Conservation (phyloP, 257 asterid species). For the Verbena officinalis region DNA sequence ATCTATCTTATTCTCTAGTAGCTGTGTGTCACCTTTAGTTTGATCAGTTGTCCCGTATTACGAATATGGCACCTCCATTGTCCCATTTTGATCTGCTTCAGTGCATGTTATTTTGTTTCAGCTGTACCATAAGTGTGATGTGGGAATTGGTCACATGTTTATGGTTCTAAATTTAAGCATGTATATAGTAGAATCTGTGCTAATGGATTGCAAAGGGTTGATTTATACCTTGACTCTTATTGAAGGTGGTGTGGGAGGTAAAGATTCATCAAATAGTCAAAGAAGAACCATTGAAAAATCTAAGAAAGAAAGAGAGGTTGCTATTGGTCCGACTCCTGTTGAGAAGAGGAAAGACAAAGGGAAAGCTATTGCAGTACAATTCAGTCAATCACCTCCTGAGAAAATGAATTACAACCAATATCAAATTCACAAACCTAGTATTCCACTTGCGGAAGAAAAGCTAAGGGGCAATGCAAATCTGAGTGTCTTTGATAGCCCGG, state of each 20-base stretch:
- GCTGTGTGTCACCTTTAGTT: background rate
- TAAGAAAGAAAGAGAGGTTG: conserved; percentile 24
- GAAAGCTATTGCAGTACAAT: conserved; percentile 39
- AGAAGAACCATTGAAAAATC: conserved; percentile 26
- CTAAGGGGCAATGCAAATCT: conserved; percentile 13
- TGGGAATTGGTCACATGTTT: conserved; percentile 12
- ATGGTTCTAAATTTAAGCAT: conserved; percentile 9
- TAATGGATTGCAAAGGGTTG: conserved; percentile 13
- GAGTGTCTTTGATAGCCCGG: conserved; percentile 27
- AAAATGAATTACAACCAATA: conserved; percentile 24
- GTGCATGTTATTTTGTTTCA: conserved; percentile 4
- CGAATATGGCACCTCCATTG: background rate
- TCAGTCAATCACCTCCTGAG: conserved; percentile 26
- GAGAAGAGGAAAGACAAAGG: conserved; percentile 41
- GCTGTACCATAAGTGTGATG: background rate
- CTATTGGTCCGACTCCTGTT: conserved; percentile 30
- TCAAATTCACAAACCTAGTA: conserved; percentile 10
- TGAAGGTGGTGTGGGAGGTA: conserved; percentile 42
- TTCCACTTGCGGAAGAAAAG: conserved; percentile 18
- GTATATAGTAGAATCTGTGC: conserved; percentile 3
- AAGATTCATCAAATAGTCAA: conserved; percentile 25
- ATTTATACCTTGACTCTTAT: conserved; percentile 25
- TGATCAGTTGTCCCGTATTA: background rate
- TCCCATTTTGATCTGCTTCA: background rate
- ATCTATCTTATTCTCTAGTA: background rate